Base-by-base conservation (phyloP, 106 monocot genomes). In the Allium cepa region DNA sequence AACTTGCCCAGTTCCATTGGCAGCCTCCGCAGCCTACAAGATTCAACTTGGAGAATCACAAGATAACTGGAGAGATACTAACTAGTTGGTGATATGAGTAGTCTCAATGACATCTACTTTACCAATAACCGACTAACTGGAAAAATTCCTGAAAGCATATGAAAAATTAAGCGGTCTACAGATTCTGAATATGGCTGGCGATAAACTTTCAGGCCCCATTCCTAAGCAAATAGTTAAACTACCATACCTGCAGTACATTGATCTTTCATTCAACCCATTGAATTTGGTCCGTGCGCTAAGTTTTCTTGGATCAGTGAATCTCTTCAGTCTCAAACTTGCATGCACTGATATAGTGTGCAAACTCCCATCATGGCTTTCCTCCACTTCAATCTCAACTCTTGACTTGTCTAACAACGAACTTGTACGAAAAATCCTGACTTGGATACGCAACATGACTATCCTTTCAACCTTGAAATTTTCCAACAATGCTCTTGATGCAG, bases 371-470 rank as follows among this genome's bases (percentile, higher is more conserved):
- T 78, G 81, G 85, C 75, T 85, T 16, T 47, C 75, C 16, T 36
- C 74, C 11, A 51, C 71, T 7, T 81, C 85, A 11, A 71, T 81
- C 50, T 78, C 77, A 3, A 51, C 60, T 11, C 81, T 85, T 14
- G 85, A 85, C 68, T 62, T 85, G 12, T 81, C 85, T 10, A 78
- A 66, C 75, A 80, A 85, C 72, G 47, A 49, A 11, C 60, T 85
- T 26, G 49, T 18, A 22, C 78, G 85, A 8, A 55, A 71, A 50
- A 27, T 85, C 11, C 85, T 81, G 7, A 36, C 46, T 9, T 85
- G 85, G 85, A 78, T 85, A 57, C 78, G 78, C 62, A 81, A 78
- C 63, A 74, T 85, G 78, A 72, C 74, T 15, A 75, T 22, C 50
- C 85, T 85, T 47, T 53, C 69, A 11, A 69, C 66, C 57, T 71